These are phyloP conservation scores for Citrus maxima DNA, from an alignment of 345 rosid genomes.

Conservation along the genomic window DNA sequence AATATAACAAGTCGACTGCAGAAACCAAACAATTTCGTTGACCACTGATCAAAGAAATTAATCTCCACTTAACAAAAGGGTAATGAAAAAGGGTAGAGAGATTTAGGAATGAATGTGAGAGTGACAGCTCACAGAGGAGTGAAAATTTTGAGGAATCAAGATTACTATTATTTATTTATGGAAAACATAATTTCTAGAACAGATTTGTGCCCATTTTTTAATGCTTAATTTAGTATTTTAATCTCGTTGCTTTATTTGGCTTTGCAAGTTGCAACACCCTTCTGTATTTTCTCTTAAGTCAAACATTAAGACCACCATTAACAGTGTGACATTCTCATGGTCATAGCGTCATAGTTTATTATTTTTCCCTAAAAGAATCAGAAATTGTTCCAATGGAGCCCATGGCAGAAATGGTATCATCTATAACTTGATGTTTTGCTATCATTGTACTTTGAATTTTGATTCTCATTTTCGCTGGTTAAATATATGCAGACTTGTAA, in stretches of 20 bases:
- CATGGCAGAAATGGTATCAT: constrained; percentile 5
- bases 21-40: background rate
- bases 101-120: background rate
- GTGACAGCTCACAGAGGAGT: background rate
- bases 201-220: background rate
- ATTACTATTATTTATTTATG: background rate
- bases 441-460: background rate
- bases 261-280: background rate
- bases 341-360: background rate
- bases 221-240: background rate
- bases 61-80: background rate
- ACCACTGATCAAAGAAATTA: background rate
- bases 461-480: background rate
- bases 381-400: constrained; percentile 5
- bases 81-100: background rate
- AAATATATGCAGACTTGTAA: constrained; percentile 7
- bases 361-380: background rate
- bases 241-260: background rate
- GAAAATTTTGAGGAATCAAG: background rate
- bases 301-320: background rate
- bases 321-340: background rate
- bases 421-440: background rate
- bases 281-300: background rate
- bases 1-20: background rate
- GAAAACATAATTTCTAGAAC: background rate